Conservation (phyloP, 2,329 filamentous ascomycete genomes). For the Hymenoscyphus salicellus region DNA sequence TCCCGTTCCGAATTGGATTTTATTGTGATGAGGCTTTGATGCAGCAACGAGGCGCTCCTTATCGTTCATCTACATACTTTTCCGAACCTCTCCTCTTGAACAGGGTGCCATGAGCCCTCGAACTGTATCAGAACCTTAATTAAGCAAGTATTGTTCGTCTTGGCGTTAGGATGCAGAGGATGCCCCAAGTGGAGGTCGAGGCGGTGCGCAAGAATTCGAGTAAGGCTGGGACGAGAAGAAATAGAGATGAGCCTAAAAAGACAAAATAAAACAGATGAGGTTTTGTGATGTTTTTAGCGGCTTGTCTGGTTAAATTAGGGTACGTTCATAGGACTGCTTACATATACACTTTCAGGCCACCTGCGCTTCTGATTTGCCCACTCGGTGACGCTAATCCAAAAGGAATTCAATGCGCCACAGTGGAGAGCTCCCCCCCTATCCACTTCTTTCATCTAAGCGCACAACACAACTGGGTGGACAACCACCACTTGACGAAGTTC, state of each 20-base stretch:
- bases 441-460: background rate
- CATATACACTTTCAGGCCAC: background rate
- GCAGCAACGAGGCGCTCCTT: constrained; percentile 3
- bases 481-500: background rate
- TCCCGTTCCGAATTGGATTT: background rate
- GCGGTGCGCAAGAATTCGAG: background rate
- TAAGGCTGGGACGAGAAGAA: background rate
- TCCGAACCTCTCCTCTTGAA: background rate
- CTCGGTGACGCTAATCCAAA: constrained; percentile 1
- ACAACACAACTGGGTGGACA: background rate
- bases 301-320: background rate
- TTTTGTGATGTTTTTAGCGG: background rate
- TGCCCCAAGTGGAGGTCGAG: background rate
- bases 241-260: background rate
- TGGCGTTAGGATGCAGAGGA: constrained; percentile 2
- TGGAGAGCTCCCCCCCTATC: background rate
- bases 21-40: background rate
- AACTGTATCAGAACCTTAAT: constrained; percentile 4
- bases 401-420: background rate
- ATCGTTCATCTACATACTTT: background rate
- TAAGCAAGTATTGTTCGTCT: constrained; percentile 3
- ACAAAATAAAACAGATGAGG: background rate
- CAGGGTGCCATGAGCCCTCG: background rate
- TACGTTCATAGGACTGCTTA: background rate
- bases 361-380: background rate